These are phyloP conservation scores for Chalciporus pseudorubinellus DNA, from an alignment of 768 basidiomycete species.

Conservation along the genomic window DNA sequence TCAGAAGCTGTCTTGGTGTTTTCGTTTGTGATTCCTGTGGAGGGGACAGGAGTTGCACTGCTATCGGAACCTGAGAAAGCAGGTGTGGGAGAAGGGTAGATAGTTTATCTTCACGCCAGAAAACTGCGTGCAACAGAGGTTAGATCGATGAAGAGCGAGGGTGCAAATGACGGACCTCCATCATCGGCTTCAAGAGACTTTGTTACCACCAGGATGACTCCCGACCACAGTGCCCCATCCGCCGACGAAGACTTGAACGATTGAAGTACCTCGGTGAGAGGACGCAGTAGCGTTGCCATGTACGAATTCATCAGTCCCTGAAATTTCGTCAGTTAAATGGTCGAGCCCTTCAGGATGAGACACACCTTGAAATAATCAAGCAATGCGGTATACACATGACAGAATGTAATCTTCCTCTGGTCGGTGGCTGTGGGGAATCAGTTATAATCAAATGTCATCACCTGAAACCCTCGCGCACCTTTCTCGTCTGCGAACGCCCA, in stretches of 20 bases:
- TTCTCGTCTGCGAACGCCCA: constrained; percentile 78
- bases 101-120: constrained; percentile 87
- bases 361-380: constrained; percentile 87
- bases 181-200: constrained; percentile 79
- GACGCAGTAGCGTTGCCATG: constrained; percentile 70
- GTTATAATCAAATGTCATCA: not conserved
- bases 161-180: constrained; percentile 50
- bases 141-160: not conserved
- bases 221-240: constrained; percentile 57
- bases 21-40: not conserved
- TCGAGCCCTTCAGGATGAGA: not conserved
- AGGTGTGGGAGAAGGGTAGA: constrained; percentile 57
- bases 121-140: constrained; percentile 46
- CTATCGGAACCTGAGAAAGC: constrained; percentile 62
- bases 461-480: constrained; percentile 33
- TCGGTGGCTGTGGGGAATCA: constrained; percentile 23
- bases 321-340: not conserved
- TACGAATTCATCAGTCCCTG: constrained; percentile 90
- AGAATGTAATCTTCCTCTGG: constrained; percentile 67
- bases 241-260: constrained; percentile 38
- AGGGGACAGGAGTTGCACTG: constrained; percentile 30
- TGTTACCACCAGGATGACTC: constrained; percentile 57
- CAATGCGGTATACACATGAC: constrained; percentile 67
- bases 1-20: constrained; percentile 11
- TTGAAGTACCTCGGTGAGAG: constrained; percentile 62